Conservation (phyloP, 1,284 basidiomycete genomes). For the Hemileia vastatrix region DNA sequence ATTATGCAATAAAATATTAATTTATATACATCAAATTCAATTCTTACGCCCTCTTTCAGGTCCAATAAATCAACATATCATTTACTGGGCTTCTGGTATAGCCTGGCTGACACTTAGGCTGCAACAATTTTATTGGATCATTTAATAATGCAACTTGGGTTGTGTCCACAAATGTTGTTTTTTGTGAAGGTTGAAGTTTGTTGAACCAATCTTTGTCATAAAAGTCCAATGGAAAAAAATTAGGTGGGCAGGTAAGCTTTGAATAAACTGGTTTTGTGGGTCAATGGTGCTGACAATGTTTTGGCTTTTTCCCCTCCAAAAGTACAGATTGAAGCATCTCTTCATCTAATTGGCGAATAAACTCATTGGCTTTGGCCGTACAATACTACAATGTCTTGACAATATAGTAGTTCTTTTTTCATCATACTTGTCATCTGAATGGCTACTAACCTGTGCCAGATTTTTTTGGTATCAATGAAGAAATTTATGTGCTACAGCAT, state of each 20-base stretch:
- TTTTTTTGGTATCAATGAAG: constrained; percentile 3
- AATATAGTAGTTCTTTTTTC: background rate
- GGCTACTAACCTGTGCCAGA: background rate
- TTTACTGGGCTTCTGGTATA: too few relatives aligned
- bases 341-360: background rate
- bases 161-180: background rate
- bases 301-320: background rate
- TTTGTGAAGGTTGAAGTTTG: background rate
- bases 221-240: background rate
- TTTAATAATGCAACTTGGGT: background rate
- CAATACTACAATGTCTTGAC: constrained; percentile 2
- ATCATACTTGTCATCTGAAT: constrained; percentile 2
- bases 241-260: background rate
- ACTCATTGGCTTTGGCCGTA: background rate
- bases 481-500: background rate
- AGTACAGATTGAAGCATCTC: background rate
- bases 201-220: constrained; percentile 11
- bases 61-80: too few relatives aligned
- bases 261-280: background rate
- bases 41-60: too few relatives aligned
- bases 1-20: too few relatives aligned
- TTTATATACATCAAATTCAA: background rate
- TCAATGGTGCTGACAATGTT: background rate
- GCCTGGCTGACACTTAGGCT: background rate
- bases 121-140: background rate